Base-by-base conservation (phyloP, 345 rosid genomes). In the Bretschneidera sinensis region DNA sequence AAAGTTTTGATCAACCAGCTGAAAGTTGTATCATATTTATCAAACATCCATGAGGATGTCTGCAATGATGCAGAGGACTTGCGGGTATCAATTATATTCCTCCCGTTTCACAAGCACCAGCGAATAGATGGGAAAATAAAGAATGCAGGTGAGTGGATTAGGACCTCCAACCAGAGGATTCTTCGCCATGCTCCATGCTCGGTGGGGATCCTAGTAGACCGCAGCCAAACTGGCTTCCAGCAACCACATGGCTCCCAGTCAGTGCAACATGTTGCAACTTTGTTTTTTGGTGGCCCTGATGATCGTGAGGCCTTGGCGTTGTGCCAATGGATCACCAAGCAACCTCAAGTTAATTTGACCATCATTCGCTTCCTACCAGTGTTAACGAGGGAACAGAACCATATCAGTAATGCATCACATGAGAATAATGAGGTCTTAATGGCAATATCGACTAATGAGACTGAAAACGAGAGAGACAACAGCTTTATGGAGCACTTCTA, bases 31-130 rank as follows among this genome's bases (percentile, higher is more conserved):
- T 79, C 95, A 2, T 65, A 70, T 5, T 74, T 78, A 55, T 54
- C 70, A 20, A 73, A 16, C 45, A 78, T 89, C 81, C 81, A 79
- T 21, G 84, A 83, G 69, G 98, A 92, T 58, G 81, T 92, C 0
- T 92, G 97, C 43, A 70, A 79, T 33, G 59, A 54, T 0, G 87
- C 82, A 0, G 96, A 84, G 77, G 91, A 92, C 62, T 78, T 87
- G 6, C 82, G 92, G 8, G 83, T 72, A 1, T 79, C 95, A 6
- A 83, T 92, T 17, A 73, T 89, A 24, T 68, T 92, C 47, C 75
- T 92, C 15, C 87, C 95, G 0, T 92, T 92, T 66, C 98, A 92
- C 76, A 92, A 89, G 75, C 95, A 89, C 73, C 98, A 89, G 57
- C 66, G 97, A 48, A 81, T 92, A 24, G 97, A 89, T 22, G 88